These are phyloP conservation scores for Eucalyptus polyanthemos DNA, from an alignment of 345 rosid genomes.

Conservation along the genomic window DNA sequence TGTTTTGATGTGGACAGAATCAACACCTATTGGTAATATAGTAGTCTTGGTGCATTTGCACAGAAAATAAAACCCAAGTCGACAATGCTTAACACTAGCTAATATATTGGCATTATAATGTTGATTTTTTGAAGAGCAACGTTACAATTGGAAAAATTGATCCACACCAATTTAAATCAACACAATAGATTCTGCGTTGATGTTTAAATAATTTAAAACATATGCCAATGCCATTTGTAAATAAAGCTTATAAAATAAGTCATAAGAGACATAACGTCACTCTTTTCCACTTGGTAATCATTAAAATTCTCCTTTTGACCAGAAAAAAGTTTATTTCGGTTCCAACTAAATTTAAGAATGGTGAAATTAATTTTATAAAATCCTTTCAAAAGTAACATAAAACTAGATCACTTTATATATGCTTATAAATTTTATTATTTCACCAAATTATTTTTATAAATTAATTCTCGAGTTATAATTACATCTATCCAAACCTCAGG, in stretches of 20 bases:
- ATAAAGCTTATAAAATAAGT: not conserved
- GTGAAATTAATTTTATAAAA: not conserved
- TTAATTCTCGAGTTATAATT: not conserved
- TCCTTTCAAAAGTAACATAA: not conserved
- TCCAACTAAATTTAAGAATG: not conserved
- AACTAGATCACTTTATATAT: not conserved
- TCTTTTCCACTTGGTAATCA: not conserved
- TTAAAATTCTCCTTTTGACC: not conserved
- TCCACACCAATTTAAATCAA: not conserved
- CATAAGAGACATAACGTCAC: fast-evolving
- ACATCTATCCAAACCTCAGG: not conserved
- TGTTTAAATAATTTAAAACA: not conserved
- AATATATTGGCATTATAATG: not conserved
- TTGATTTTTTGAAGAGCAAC: fast-evolving
- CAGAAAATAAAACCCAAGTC: fast-evolving
- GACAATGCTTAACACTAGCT: fast-evolving
- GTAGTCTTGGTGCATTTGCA: not conserved
- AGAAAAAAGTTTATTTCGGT: not conserved
- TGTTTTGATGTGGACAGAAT: not conserved
- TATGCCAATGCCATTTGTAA: not conserved
- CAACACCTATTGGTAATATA: fast-evolving
- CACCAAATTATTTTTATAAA: not conserved
- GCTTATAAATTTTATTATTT: too few species aligned
- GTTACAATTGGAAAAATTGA: not conserved
- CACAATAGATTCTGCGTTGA: fast-evolving